Conservation (phyloP, 1,284 basidiomycete genomes). For the Microbotryomycetes sp. region DNA sequence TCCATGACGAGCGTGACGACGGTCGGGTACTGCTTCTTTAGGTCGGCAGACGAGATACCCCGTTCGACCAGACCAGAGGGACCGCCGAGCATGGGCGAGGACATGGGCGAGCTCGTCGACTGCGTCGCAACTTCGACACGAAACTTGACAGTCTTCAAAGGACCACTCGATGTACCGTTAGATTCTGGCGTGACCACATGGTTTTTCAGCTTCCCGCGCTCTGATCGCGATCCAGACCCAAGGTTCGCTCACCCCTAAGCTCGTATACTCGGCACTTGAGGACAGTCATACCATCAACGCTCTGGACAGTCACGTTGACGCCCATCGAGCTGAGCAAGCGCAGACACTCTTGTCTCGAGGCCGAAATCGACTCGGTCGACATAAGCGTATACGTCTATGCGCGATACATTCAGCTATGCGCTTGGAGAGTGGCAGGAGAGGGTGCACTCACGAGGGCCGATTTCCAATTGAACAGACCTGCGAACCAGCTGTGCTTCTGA, state of each 20-base stretch:
- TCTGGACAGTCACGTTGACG: conserved; percentile 57
- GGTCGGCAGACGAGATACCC: conserved; percentile 12
- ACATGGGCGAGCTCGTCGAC: not conserved
- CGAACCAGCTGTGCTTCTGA: conserved; percentile 72
- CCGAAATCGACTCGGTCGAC: conserved; percentile 53
- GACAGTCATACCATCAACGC: conserved; percentile 52
- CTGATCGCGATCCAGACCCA: conserved; percentile 3
- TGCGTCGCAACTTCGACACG: conserved; percentile 53
- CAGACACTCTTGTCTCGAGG: conserved; percentile 58
- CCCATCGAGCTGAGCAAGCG: conserved; percentile 62
- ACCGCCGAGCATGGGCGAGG: not conserved
- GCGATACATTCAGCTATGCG: not conserved
- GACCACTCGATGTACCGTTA: conserved; percentile 30
- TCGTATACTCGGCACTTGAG: conserved; percentile 64
- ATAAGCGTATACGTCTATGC: conserved; percentile 18
- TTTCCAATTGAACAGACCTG: conserved; percentile 79
- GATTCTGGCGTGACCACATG: not conserved
- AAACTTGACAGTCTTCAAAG: conserved; percentile 59
- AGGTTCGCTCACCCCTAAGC: conserved; percentile 36
- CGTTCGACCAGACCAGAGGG: not conserved
- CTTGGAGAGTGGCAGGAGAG: not conserved
- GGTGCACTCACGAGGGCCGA: conserved; percentile 35
- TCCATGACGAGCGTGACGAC: conserved; percentile 69
- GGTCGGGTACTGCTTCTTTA: conserved; percentile 43
- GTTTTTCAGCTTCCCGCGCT: not conserved